Conservation (phyloP, 1,284 basidiomycete species). For the Puccinia novopanici region DNA sequence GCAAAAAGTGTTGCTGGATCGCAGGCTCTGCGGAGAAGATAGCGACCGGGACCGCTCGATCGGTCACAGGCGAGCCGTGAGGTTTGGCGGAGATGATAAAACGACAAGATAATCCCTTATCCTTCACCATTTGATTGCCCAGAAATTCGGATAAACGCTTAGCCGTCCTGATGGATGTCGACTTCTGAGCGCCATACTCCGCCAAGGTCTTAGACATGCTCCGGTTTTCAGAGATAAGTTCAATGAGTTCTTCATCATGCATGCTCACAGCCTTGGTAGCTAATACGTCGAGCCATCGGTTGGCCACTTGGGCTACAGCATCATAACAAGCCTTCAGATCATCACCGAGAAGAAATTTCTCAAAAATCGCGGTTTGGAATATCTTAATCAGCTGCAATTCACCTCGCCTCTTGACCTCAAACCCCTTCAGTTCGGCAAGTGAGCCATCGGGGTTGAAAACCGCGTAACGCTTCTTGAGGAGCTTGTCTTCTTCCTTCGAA, state of each 20-base stretch:
- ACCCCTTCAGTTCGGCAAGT: conserved; percentile 95
- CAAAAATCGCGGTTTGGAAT: conserved; percentile 98
- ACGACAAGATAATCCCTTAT: conserved; percentile 97
- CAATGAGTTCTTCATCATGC: conserved; percentile 88
- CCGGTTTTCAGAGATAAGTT: conserved; percentile 96
- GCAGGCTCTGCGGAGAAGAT: conserved; percentile 94
- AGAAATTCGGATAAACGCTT: conserved; percentile 93
- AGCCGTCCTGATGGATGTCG: conserved; percentile 96
- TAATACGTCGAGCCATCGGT: conserved; percentile 96
- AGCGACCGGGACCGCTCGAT: conserved; percentile 95
- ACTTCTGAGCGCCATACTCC: conserved; percentile 95
- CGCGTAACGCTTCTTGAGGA: conserved; percentile 98
- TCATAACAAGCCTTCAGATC: conserved; percentile 95
- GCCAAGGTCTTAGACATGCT: conserved; percentile 97
- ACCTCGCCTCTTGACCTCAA: conserved; percentile 97
- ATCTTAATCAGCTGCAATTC: conserved; percentile 99
- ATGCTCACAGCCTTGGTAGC: conserved; percentile 82
- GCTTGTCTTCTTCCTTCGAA: conserved; percentile 98
- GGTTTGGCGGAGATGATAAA: conserved; percentile 98
- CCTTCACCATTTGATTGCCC: conserved; percentile 98
- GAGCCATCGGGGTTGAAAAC: conserved; percentile 99
- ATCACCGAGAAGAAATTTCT: conserved; percentile 88
- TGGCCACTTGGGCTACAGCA: conserved; percentile 87
- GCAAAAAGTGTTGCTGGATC: conserved; percentile 85
- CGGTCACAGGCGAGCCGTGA: conserved; percentile 89